Evolutionary conservation across 169 alveolate species (phyloP), one percentile per base, ranked within the genome.

Genomic region (Ichthyophthirius multifiliis): DNA sequence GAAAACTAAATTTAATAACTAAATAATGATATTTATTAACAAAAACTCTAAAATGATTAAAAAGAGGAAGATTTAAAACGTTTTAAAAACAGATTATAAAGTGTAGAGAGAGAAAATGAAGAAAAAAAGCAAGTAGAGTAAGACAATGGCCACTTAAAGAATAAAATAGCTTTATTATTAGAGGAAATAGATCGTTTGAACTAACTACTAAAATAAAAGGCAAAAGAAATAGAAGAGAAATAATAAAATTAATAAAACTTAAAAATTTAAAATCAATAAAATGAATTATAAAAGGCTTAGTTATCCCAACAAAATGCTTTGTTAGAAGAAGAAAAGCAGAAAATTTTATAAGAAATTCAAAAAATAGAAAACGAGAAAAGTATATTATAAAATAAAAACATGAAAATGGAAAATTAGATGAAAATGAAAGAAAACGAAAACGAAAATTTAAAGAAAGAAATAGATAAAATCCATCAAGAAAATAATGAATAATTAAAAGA

Each of bases 31-130:
- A 55, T 27, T 55, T 34, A 55, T 13, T 34, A 39, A 12, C 6
- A 27, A 20, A 55, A 23, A 55, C 23, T 27, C 39, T 15, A 27
- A 23, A 3, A 27, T 55, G 71, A 55, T 27, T 39, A 55, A 55
- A 55, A 55, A 23, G 71, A 55, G 13, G 71, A 55, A 10, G 71
- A 55, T 27, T 34, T 55, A n/a, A 55, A 55, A 39, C 71, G 71
- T 27, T 55, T 39, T 27, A 55, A 55, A 23, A 55, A 55, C 10
- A 13, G 71, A 10, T 34, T 27, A 55, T 27, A 55, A 39, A 39
- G 31, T 15, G 9, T 55, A 27, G 71, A 55, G 31, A 55, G 31
- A 27, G 71, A 55, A 55, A 10, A 34, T 10, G 71, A 55, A 27
- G 71, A 55, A 16, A 55, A 55, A 23, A 55, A 55, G 71, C 43